These are phyloP conservation scores for Xylaria arbuscula DNA, from an alignment of 2,329 filamentous ascomycete genomes.

Conservation along the genomic window DNA sequence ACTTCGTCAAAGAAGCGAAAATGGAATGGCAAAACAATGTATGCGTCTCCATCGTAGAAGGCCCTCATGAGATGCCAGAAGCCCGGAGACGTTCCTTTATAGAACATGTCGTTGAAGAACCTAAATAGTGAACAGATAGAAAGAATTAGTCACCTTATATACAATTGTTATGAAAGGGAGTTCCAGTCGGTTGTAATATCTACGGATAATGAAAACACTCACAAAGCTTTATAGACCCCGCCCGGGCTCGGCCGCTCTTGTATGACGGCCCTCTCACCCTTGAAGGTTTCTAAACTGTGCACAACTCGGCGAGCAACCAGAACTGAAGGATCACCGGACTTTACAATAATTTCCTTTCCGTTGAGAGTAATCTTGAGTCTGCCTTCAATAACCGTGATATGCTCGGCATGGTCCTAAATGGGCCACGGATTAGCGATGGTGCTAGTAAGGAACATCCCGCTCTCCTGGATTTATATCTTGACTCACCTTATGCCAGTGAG, in stretches of 20 bases:
- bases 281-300: slow-evolving; percentile 35
- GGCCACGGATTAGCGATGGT: background rate
- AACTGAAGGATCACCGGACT: slow-evolving; percentile 35
- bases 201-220: background rate
- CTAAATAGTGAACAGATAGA: slow-evolving; percentile 7
- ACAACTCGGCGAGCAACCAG: slow-evolving; percentile 29
- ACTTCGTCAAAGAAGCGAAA: slow-evolving; percentile 36
- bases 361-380: slow-evolving; percentile 33
- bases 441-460: background rate
- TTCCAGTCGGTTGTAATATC: background rate
- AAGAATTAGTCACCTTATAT: background rate
- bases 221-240: slow-evolving; percentile 38
- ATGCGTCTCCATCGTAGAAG: slow-evolving; percentile 37
- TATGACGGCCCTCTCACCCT: slow-evolving; percentile 32
- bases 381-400: slow-evolving; percentile 36
- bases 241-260: slow-evolving; percentile 36
- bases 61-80: slow-evolving; percentile 37
- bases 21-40: slow-evolving; percentile 32
- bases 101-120: slow-evolving; percentile 41
- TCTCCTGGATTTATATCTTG: background rate
- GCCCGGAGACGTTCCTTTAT: slow-evolving; percentile 23
- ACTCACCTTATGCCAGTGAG: slow-evolving; percentile 41
- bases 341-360: slow-evolving; percentile 33
- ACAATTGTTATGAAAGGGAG: background rate
- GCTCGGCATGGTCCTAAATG: slow-evolving; percentile 36